Conservation (phyloP, 2,329 filamentous ascomycete genomes). For the Hypoxylon sp. region DNA sequence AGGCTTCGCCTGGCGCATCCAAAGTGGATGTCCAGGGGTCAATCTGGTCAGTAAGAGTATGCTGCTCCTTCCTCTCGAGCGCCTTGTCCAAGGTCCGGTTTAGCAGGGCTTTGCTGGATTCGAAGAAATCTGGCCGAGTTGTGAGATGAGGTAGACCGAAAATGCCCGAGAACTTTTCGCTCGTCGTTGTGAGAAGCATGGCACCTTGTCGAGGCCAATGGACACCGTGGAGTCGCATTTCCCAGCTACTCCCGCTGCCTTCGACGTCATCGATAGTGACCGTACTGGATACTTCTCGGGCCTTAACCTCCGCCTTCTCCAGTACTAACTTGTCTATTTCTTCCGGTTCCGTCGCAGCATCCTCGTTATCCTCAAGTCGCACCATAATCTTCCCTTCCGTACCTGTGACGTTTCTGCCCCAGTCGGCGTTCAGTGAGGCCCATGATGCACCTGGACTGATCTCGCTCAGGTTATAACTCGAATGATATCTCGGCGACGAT, state of each 20-base stretch:
- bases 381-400: conserved; percentile 77
- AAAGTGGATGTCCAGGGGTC: conserved; percentile 84
- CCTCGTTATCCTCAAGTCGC: conserved; percentile 71
- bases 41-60: conserved; percentile 68
- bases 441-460: conserved; percentile 78
- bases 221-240: conserved; percentile 84
- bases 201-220: conserved; percentile 88
- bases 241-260: conserved; percentile 80
- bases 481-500: conserved; percentile 62
- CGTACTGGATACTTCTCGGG: conserved; percentile 78
- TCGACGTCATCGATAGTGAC: conserved; percentile 80
- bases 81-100: conserved; percentile 79
- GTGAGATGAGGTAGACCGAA: conserved; percentile 90
- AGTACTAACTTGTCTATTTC: conserved; percentile 55
- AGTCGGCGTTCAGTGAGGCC: conserved; percentile 70
- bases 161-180: conserved; percentile 93
- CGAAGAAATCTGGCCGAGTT: conserved; percentile 69
- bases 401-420: conserved; percentile 86
- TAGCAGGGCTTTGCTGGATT: conserved; percentile 74
- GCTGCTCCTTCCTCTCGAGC: conserved; percentile 74
- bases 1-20: conserved; percentile 71
- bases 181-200: conserved; percentile 87
- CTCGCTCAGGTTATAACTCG: conserved; percentile 73
- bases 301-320: conserved; percentile 64
- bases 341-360: conserved; percentile 60